phyloP scores from a whole-genome alignment of 139 green algal species.

The Dunaliella sp. region DNA sequence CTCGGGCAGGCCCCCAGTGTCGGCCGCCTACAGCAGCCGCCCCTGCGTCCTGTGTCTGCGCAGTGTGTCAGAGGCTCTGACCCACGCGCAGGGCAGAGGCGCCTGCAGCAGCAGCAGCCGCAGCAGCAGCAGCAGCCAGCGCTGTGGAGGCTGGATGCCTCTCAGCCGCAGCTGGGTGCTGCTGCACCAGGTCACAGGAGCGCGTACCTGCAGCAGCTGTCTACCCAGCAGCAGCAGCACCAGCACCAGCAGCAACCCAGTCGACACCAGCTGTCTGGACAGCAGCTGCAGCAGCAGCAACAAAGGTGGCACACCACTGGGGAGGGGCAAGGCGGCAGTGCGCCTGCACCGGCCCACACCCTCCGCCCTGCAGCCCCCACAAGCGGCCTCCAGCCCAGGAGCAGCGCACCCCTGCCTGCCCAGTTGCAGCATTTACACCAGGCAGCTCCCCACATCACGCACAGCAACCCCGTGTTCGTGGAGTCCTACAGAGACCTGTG shows the following conservation, averaged over 20 bases:
- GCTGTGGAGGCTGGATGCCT: not conserved
- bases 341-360: too few relatives aligned
- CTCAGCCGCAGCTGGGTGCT: not conserved
- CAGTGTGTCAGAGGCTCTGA: too few relatives aligned
- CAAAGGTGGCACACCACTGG: not conserved
- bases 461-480: not conserved
- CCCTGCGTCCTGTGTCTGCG: too few relatives aligned
- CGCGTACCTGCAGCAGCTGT: not conserved
- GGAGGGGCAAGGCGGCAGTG: too few relatives aligned
- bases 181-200: not conserved
- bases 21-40: not conserved
- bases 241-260: not conserved
- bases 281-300: not conserved
- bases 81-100: too few relatives aligned
- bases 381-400: not conserved
- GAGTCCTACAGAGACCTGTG: too few relatives aligned
- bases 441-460: not conserved
- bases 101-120: too few relatives aligned
- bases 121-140: not conserved
- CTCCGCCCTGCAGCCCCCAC: not conserved
- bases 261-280: not conserved
- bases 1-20: not conserved
- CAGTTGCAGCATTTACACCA: not conserved
- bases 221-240: not conserved
- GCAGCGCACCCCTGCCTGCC: not conserved